Base-by-base conservation (phyloP, 805 yeast genomes). In the Nakazawaea holstii region DNA sequence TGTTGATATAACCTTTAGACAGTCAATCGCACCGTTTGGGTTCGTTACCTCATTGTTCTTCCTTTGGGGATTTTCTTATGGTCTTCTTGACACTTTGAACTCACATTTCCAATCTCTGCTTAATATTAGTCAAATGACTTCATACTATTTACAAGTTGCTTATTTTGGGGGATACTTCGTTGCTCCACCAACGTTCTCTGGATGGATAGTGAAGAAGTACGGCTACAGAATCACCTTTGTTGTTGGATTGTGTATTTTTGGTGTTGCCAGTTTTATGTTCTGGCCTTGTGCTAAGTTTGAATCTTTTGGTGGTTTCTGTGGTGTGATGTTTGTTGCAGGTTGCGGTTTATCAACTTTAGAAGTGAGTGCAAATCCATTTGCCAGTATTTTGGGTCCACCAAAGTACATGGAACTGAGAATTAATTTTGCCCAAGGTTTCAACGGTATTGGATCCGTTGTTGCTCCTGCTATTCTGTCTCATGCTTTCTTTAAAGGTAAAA, bases 61-160 rank as follows among this genome's bases (percentile, higher is more conserved):
- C 35, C 46, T 50, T 30, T 50, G 53, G 53, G 53, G 53, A 11
- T 39, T 50, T 11, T 47, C 53, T 7, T 50, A 50, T 43, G 53
- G 53, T 6, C 45, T 50, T 28, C 41, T 50, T 17, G 53, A 50
- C 28, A 47, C 47, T 29, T 40, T 50, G 26, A 50, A 50, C 35
- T 35, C 51, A 2, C 53, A 50, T 44, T 48, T 50, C 43, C 53
- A 50, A 40, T 15, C 50, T 4, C 50, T 45, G 45, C 41, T 50
- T 39, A 43, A 43, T 35, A 41, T 50, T 20, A 39, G 45, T 41
- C 50, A 46, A 29, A 35, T 29, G n/a, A 15, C 40, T 10, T 50
- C 53, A 4, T 46, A 48, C 26, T 50, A 44, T 17, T 44, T 50
- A 14, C 53, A 50, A 44, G 44, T 50, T 36, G 50, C 51, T 27